These are phyloP conservation scores for Sordariomycetes sp. DNA, from an alignment of 2,329 filamentous ascomycete species.

Conservation along the genomic window DNA sequence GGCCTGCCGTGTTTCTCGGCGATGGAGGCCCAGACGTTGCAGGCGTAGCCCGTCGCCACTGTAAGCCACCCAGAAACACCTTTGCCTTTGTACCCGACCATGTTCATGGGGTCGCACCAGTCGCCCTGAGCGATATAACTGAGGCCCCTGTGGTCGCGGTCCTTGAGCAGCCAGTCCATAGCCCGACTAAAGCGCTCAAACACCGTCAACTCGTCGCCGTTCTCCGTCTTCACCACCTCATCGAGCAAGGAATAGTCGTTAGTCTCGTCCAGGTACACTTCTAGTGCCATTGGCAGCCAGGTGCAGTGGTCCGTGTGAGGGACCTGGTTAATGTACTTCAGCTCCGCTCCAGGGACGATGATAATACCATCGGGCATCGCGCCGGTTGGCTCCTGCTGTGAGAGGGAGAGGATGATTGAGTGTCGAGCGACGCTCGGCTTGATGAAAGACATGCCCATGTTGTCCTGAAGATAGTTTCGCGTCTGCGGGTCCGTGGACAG, in stretches of 20 bases:
- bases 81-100: slow-evolving; percentile 44
- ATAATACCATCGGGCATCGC: slow-evolving; percentile 45
- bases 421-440: slow-evolving; percentile 32
- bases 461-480: slow-evolving; percentile 45
- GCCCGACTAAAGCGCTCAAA: slow-evolving; percentile 41
- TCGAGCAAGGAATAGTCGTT: slow-evolving; percentile 35
- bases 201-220: slow-evolving; percentile 32
- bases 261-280: slow-evolving; percentile 41
- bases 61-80: slow-evolving; percentile 47
- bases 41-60: slow-evolving; percentile 37
- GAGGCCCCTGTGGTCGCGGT: slow-evolving; percentile 37
- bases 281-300: slow-evolving; percentile 40
- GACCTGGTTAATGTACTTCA: slow-evolving; percentile 49
- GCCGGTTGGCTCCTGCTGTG: slow-evolving; percentile 39
- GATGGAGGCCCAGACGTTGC: slow-evolving; percentile 37
- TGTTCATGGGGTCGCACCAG: slow-evolving; percentile 50
- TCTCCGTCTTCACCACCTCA: slow-evolving; percentile 24
- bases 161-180: slow-evolving; percentile 40
- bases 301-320: slow-evolving; percentile 47
- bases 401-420: slow-evolving; percentile 33
- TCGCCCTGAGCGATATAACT: slow-evolving; percentile 46
- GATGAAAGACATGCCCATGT: slow-evolving; percentile 48
- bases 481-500: slow-evolving; percentile 45
- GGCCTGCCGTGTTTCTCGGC: slow-evolving; percentile 28
- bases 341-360: slow-evolving; percentile 35